Conservation (phyloP, 495 filamentous ascomycete species). For the Penicillium cataractarum region DNA sequence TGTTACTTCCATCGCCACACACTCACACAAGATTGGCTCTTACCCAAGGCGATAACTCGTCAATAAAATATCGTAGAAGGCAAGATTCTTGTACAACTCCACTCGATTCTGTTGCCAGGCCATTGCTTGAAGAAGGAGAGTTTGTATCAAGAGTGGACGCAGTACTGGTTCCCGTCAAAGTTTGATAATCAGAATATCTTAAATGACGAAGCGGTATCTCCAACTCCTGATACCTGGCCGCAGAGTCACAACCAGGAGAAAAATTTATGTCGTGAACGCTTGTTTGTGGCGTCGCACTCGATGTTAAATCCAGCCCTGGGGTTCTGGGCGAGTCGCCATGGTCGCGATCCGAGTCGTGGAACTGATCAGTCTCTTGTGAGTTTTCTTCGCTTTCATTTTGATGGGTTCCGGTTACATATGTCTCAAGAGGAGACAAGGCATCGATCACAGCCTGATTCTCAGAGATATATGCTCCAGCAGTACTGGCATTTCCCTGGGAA, state of each 20-base stretch:
- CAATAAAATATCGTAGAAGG: constrained; percentile 31
- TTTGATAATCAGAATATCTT: neutral
- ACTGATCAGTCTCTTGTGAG: neutral
- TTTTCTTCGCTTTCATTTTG: neutral
- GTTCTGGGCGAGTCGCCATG: neutral
- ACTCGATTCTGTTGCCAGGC: neutral
- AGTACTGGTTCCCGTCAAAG: neutral
- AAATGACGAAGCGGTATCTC: neutral
- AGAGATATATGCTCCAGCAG: neutral
- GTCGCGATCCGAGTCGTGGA: no score
- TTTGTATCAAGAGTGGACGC: neutral
- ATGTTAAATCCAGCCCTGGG: neutral
- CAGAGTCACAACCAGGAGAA: neutral
- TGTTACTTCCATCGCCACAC: neutral
- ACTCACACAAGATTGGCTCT: neutral
- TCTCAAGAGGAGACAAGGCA: neutral
- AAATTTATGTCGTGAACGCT: neutral
- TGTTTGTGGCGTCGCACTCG: neutral
- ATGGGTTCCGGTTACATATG: neutral
- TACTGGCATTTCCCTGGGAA: neutral
- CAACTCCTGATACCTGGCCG: neutral
- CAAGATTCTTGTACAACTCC: constrained; percentile 27
- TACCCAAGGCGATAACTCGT: constrained; percentile 38
- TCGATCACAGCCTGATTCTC: neutral
- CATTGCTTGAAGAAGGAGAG: constrained; percentile 5